Conservation (phyloP, 768 basidiomycete species). For the Suillus spraguei region DNA sequence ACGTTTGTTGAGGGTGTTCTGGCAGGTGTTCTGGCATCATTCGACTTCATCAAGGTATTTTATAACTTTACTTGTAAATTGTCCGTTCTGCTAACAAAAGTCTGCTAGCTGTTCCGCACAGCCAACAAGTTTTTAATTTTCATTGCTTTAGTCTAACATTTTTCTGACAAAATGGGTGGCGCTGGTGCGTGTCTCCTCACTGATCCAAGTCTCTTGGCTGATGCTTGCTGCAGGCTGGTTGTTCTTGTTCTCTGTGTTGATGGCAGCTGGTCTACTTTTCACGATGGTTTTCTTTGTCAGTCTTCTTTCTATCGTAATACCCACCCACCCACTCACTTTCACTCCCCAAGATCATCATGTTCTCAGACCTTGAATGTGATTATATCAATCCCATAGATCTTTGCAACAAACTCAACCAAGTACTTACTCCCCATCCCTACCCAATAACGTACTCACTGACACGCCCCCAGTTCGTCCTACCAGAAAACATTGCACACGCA, state of each 20-base stretch:
- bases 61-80: neutral
- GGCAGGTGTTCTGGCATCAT: neutral
- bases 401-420: conserved; percentile 98
- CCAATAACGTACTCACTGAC: neutral
- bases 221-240: conserved; percentile 72
- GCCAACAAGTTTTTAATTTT: conserved; percentile 7
- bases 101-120: neutral
- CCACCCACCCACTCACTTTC: neutral
- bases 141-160: neutral
- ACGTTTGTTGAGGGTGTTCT: neutral
- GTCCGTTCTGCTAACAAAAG: neutral
- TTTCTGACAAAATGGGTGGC: conserved; percentile 38
- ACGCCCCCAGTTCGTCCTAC: conserved; percentile 81
- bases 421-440: conserved; percentile 37
- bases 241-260: conserved; percentile 94
- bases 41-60: neutral
- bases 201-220: neutral
- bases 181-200: conserved; percentile 37
- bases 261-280: conserved; percentile 94
- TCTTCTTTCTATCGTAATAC: conserved; percentile 22
- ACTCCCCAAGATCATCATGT: conserved; percentile 96
- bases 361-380: conserved; percentile 98
- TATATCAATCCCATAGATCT: conserved; percentile 99
- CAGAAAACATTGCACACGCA: conserved; percentile 95
- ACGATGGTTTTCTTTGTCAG: conserved; percentile 99